Base-by-base conservation (phyloP, 2,329 filamentous ascomycete genomes). In the Zasmidium angulare region DNA sequence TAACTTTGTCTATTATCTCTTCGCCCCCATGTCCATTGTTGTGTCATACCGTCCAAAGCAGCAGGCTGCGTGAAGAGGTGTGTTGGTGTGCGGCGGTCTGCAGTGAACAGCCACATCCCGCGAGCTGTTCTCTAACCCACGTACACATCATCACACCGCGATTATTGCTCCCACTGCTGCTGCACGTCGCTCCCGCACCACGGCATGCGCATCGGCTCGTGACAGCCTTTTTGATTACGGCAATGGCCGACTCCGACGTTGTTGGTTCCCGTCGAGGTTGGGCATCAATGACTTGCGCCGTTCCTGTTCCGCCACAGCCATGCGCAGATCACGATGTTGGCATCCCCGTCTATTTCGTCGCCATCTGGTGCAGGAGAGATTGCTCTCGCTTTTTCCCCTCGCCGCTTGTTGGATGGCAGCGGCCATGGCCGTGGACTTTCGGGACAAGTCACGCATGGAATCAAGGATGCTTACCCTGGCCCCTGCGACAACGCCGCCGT, bases 251-350 rank as follows among this genome's bases (percentile, higher is more conserved):
- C n/a, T 43, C 36, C 3, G 36, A 43, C 36, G 6, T 43, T 24
- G 31, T 31, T 12, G 51, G 20, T 36, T 52, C n/a, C n/a, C n/a
- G n/a, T n/a, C 50, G 36, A 50, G 21, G 19, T 55, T 55, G 40
- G 53, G 53, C 53, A 55, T 47, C 53, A 55, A 55, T 47, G 40
- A 55, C 22, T 48, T 49, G 26, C 53, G 43, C 51, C 51, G 51
- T 46, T 53, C 20, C 51, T 24, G 19, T 53, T 24, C 51, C 51
- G 51, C 20, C 31, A 36, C 50, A 26, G 21, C 53, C 46, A 31
- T 24, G 53, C 29, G 53, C 43, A 48, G 53, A 55, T 55, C 53
- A 31, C 52, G 21, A 54, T 24, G 36, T 47, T 47, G 22, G 22
- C 43, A 31, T 40, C 26, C 50, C 50, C 50, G 50, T 52, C 36